phyloP scores from a whole-genome alignment of 306 rosid genomes.

The Herpetospermum pedunculosum region DNA sequence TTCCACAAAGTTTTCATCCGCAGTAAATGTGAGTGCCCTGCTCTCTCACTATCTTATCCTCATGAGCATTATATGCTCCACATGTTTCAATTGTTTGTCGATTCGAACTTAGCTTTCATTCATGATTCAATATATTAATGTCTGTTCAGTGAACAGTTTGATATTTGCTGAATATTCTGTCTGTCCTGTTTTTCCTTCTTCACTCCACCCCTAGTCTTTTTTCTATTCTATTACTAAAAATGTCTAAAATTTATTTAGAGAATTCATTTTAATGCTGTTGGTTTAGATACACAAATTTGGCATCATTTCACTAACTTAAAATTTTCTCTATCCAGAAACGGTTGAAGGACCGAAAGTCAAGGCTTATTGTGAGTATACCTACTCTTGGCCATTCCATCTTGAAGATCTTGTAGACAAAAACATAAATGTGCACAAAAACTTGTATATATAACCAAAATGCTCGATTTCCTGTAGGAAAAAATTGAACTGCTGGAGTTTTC shows the following conservation, averaged over 20 bases:
- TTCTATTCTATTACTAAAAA: not conserved
- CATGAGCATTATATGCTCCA: not conserved
- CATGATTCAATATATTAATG: not conserved
- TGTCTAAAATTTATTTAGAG: not conserved
- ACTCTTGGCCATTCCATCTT: not conserved
- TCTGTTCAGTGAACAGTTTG: not conserved
- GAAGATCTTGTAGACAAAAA: not conserved
- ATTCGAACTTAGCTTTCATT: not conserved
- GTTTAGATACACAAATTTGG: conserved; percentile 7
- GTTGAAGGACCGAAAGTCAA: conserved; percentile 70
- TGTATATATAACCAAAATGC: not conserved
- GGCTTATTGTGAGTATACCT: conserved; percentile 53
- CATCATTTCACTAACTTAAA: not conserved
- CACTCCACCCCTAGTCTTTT: not conserved
- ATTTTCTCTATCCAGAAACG: conserved; percentile 44
- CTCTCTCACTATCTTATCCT: conserved; percentile 2
- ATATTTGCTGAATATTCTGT: not conserved
- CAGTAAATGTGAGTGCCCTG: conserved; percentile 52
- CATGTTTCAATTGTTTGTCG: not conserved
- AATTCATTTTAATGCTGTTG: not conserved
- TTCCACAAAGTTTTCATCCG: conserved; percentile 50
- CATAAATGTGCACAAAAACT: not conserved
- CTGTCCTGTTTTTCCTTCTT: not conserved
- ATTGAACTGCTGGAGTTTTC: conserved; percentile 75
- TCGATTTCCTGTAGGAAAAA: conserved; percentile 51